Evolutionary conservation across 495 filamentous ascomycete genomes (phyloP).

Genomic region (Talaromyces ruber): DNA sequence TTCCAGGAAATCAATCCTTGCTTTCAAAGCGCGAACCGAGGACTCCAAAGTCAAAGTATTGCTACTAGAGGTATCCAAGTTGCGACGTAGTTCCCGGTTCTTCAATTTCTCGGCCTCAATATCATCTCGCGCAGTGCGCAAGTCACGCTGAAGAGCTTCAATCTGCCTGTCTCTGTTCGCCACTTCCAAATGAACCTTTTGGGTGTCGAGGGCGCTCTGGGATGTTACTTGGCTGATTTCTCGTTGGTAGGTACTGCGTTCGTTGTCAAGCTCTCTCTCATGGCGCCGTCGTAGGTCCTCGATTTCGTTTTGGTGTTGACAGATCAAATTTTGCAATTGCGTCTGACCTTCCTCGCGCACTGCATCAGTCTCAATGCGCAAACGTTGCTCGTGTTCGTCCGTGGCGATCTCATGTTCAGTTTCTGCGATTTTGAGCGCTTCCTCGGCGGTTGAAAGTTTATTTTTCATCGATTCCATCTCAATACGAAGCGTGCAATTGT

Average conservation of each 20-base stretch:
- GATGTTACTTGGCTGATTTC: conserved; percentile 60
- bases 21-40: conserved; percentile 62
- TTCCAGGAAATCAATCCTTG: conserved; percentile 79
- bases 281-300: conserved; percentile 37
- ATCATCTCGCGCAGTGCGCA: conserved; percentile 47
- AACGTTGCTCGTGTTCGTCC: conserved; percentile 45
- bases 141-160: conserved; percentile 38
- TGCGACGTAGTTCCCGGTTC: conserved; percentile 47
- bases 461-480: conserved; percentile 50
- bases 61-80: conserved; percentile 54
- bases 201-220: conserved; percentile 51
- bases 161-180: conserved; percentile 55
- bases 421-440: conserved; percentile 40
- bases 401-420: conserved; percentile 47
- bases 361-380: conserved; percentile 40
- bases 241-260: conserved; percentile 44
- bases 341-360: conserved; percentile 29
- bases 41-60: conserved; percentile 63
- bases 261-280: conserved; percentile 56
- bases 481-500: conserved; percentile 45
- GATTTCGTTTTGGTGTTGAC: conserved; percentile 41
- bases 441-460: conserved; percentile 32
- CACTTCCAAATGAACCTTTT: conserved; percentile 53
- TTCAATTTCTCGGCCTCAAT: conserved; percentile 53
- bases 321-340: conserved; percentile 27